These are phyloP conservation scores for Solanum habrochaites DNA, from an alignment of 257 asterid species.

Conservation along the genomic window DNA sequence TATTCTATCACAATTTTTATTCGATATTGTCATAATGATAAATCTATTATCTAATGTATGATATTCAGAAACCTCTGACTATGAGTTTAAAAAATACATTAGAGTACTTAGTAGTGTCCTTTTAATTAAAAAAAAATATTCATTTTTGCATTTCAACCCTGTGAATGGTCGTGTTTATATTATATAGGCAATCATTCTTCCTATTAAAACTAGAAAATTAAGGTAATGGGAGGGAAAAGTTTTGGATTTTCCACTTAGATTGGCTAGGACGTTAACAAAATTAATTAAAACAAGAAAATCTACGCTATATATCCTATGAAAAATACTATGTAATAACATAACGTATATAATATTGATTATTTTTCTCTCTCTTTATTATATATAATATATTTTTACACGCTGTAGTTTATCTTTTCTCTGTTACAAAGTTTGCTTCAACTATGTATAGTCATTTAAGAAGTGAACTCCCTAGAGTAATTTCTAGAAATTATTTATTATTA, in stretches of 20 bases:
- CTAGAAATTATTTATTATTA: not conserved
- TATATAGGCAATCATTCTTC: not conserved
- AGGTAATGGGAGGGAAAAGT: not conserved
- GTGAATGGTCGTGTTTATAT: not conserved
- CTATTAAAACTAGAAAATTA: not conserved
- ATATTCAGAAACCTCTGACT: not conserved
- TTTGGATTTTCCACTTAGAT: not conserved
- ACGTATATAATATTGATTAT: not conserved
- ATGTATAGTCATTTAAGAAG: not conserved
- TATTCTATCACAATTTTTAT: fast-evolving
- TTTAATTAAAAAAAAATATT: not conserved
- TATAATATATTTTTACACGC: not conserved
- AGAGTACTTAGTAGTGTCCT: not conserved
- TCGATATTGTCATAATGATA: not conserved
- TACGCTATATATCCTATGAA: not conserved
- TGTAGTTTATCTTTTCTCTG: not conserved
- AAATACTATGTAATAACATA: not conserved
- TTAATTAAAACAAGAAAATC: not conserved
- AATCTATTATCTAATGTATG: not conserved
- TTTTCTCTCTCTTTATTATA: not conserved
- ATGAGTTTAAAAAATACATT: not conserved
- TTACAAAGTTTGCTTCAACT: not conserved
- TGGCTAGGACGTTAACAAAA: not conserved
- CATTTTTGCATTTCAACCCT: not conserved
- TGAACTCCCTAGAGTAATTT: not conserved